Evolutionary conservation across 225 moss, liverwort and hornwort genomes (phyloP).

Genomic region (Asterella californica): DNA sequence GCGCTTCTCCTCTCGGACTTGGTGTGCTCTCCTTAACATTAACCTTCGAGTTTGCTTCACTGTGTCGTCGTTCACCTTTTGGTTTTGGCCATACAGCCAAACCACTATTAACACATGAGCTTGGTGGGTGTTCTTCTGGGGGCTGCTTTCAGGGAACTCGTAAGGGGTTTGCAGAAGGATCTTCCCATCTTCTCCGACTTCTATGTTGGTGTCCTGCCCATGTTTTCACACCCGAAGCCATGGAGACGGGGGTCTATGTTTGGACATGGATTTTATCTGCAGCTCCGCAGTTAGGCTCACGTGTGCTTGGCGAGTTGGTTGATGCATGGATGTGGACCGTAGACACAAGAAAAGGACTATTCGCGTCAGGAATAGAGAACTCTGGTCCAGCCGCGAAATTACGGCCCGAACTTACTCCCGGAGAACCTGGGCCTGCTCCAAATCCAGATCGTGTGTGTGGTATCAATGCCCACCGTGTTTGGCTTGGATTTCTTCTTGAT

Average conservation of each 20-base stretch:
- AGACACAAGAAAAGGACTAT: constrained; percentile 58
- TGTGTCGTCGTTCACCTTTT: not conserved
- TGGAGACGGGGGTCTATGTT: constrained; percentile 86
- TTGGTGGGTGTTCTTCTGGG: not conserved
- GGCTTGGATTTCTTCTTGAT: constrained; percentile 85
- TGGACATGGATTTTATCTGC: constrained; percentile 91
- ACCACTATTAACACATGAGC: not conserved
- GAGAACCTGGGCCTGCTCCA: constrained; percentile 46
- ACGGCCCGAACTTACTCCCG: constrained; percentile 65
- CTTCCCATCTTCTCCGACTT: constrained; percentile 68
- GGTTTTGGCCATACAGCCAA: not conserved
- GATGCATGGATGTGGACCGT: constrained; percentile 97
- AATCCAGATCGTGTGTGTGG: constrained; percentile 60
- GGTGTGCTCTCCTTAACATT: constrained; percentile 37
- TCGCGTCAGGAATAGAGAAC: constrained; percentile 55
- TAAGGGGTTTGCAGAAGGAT: constrained; percentile 50
- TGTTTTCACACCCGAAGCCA: constrained; percentile 68
- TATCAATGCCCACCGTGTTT: constrained; percentile 67
- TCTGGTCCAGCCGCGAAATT: constrained; percentile 66
- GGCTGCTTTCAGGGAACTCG: constrained; percentile 42
- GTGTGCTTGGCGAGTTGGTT: constrained; percentile 75
- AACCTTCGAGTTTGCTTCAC: not conserved
- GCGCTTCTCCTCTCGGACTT: constrained; percentile 70
- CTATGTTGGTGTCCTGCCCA: constrained; percentile 93
- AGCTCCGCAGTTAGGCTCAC: constrained; percentile 69